Conservation (phyloP, 2,329 filamentous ascomycete species). For the Botrytis byssoidea region DNA sequence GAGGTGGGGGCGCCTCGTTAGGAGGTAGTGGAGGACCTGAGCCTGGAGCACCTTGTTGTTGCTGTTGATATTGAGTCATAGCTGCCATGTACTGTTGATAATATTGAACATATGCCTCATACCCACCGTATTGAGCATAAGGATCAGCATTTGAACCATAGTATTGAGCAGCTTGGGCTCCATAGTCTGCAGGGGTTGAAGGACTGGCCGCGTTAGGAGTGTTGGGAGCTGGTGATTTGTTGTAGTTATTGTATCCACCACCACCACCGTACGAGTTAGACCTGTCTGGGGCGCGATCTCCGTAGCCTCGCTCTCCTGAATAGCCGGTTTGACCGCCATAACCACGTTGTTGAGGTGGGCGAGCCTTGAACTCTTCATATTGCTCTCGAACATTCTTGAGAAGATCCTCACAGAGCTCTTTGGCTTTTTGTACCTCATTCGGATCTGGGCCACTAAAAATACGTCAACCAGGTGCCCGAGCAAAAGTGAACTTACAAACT, state of each 20-base stretch:
- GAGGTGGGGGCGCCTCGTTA: constrained; percentile 53
- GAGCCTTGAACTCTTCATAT: constrained; percentile 87
- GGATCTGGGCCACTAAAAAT: constrained; percentile 74
- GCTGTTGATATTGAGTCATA: constrained; percentile 49
- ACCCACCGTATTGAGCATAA: constrained; percentile 89
- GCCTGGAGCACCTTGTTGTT: constrained; percentile 43
- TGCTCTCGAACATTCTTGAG: constrained; percentile 82
- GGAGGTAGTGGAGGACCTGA: constrained; percentile 55
- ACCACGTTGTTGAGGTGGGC: constrained; percentile 63
- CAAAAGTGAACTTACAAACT: constrained; percentile 40
- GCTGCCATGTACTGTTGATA: constrained; percentile 70
- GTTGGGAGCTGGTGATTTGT: constrained; percentile 36
- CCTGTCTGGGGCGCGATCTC: constrained; percentile 51
- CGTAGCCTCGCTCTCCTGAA: constrained; percentile 49
- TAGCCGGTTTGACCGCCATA: constrained; percentile 49
- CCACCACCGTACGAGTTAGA: constrained; percentile 43
- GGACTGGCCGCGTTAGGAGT: constrained; percentile 43
- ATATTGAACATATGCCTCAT: constrained; percentile 70
- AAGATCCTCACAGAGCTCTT: constrained; percentile 84
- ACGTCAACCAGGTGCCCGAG: constrained; percentile 15
- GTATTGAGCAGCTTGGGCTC: constrained; percentile 80
- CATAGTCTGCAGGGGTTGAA: constrained; percentile 61
- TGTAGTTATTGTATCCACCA: constrained; percentile 41
- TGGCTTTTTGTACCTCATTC: constrained; percentile 80
- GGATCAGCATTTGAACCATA: constrained; percentile 69